Base-by-base conservation (phyloP, 768 basidiomycete species). In the Grammothele lineata region DNA sequence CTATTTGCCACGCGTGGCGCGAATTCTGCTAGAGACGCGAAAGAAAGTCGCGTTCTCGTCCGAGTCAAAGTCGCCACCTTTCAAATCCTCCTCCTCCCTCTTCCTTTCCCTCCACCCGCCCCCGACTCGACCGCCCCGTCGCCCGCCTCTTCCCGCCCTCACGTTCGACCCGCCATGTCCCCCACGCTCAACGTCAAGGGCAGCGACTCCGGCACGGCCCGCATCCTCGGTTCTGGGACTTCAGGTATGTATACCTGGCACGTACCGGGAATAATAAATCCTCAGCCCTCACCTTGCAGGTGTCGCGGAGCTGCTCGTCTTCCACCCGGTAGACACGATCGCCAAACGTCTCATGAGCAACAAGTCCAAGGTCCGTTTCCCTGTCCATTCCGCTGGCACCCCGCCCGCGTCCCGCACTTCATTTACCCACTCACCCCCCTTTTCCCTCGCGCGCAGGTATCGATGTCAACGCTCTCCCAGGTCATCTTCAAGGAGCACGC, bases 281-380 rank as follows among this genome's bases (percentile, higher is more conserved):
- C 21, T n/a, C 30, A 21, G 26, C 34, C 33, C 34, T 44, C 14
- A 10, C 18, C 14, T 33, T 52, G 25, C 53, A 95, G 94, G 94
- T 62, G 75, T 99, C 59, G 92, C 94, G 56, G 95, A 99, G 73
- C 76, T 99, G 44, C 69, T 96, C 56, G 81, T 97, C 17, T 96
- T 97, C 72, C 93, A 96, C 64, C 93, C 93, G 17, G 89, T 92
- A 19, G 93, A 99, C 69, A 99, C 96, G 1, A 84, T 97, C 45
- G 92, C 96, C n/a, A 99, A 99, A 68, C 86, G 95, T 27, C 67
- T 99, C 43, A 99, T 99, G 95, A 94, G 91, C 66, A 96, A 97
- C 80, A 93, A 93, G 73, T 74, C 76, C 52, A 88, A 87, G 77
- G 90, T 83, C 47, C 22, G 56, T 40, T 52, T 26, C 24, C 3